Evolutionary conservation across 805 yeast species (phyloP).

Genomic region (Ogataea saltuana): DNA sequence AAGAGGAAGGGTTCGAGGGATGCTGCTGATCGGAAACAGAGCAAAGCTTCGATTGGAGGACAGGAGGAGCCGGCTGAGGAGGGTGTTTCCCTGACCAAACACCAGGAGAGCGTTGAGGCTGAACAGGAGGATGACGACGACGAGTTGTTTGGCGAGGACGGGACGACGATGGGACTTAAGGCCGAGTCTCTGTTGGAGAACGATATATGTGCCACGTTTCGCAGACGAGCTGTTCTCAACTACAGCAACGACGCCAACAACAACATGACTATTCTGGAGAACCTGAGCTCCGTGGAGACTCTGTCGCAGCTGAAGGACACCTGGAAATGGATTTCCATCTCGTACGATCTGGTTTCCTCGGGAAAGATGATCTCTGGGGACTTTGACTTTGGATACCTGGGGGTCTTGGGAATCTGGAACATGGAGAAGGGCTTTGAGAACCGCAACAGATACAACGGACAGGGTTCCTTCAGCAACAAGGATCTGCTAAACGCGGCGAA

Average conservation of each 20-base stretch:
- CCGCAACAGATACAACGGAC: conserved; percentile 48
- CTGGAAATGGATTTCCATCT: conserved; percentile 89
- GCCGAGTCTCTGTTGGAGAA: conserved; percentile 48
- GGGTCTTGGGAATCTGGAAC: conserved; percentile 89
- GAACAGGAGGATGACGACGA: conserved; percentile 17
- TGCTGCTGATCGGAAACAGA: neutral
- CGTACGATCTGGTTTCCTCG: conserved; percentile 60
- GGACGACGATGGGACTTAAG: conserved; percentile 19
- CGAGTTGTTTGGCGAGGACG: conserved; percentile 31
- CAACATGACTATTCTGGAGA: conserved; percentile 62
- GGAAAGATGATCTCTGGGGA: conserved; percentile 69
- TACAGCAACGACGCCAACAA: conserved; percentile 68
- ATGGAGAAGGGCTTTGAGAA: conserved; percentile 56
- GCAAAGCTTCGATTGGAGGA: neutral
- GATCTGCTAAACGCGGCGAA: conserved; percentile 52
- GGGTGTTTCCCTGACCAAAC: conserved; percentile 29
- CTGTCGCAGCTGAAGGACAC: conserved; percentile 67
- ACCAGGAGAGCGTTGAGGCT: conserved; percentile 24
- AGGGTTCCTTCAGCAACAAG: conserved; percentile 37
- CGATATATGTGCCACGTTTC: conserved; percentile 74
- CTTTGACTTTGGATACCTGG: conserved; percentile 82
- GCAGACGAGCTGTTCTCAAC: conserved; percentile 68
- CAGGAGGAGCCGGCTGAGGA: conserved; percentile 12
- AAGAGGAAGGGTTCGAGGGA: neutral
- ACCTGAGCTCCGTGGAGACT: conserved; percentile 50